Evolutionary conservation across 1,284 basidiomycete genomes (phyloP), one percentile per base, ranked within the genome.

Genomic region (Grifola frondosa): DNA sequence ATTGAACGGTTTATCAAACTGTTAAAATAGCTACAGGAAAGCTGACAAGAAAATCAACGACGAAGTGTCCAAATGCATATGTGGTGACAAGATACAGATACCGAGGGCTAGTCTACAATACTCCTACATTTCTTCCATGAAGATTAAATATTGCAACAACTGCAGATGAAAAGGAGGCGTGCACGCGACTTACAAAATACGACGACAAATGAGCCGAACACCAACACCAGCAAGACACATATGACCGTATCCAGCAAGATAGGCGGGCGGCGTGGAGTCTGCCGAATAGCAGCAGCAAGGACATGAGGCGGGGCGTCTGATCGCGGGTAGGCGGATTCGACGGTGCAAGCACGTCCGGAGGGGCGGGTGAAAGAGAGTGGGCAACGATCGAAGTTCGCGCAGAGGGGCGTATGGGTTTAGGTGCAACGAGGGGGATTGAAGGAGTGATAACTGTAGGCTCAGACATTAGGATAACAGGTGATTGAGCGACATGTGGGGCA

Each of bases 221-320:
- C 71, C 37, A 87, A 61, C 8, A 82, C 79, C 12, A 88, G 64
- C 23, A 87, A 66, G 34, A 86, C 69, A 60, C 82, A 81, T 46
- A 88, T 88, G 21, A 77, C 77, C 6, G 76, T 78, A 60, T 88
- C 84, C 19, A 88, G 65, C 20, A 84, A 57, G 24, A 84, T 56
- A n/a, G 81, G 80, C n/a, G 83, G 74, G 40, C 73, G 71, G 25
- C 49, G 54, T 6, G 58, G 40, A 32, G 49, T 56, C 30, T 53
- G 50, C n/a, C 51, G 46, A 22, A 59, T 35, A 4, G 50, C 53
- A 3, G 46, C 53, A 11, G 49, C 53, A 37, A 55, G 44, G 17
- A 47, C 46, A 12, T 52, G 26, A 21, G 43, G 25, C 47, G 48
- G 5, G 44, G 52, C 9, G 49, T 55, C 22, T 30, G 31, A 29